Conservation (phyloP, 129 eudicot genomes). For the Escallonia herrerae region DNA sequence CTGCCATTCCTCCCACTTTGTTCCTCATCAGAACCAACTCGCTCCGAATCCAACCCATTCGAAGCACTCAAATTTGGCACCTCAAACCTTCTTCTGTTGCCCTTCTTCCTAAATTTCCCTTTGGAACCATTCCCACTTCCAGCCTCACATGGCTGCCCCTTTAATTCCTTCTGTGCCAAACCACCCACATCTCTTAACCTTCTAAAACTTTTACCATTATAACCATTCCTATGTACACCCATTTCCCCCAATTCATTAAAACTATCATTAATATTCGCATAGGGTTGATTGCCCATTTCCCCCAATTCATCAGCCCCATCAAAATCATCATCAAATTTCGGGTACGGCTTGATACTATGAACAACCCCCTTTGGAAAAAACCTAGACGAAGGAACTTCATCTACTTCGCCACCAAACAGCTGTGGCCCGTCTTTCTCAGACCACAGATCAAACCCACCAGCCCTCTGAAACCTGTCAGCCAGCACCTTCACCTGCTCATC, state of each 20-base stretch:
- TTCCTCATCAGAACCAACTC: constrained; percentile 11
- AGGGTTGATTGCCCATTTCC: neutral
- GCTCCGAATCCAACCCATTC: neutral
- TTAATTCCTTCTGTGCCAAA: no score
- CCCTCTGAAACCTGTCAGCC: constrained; percentile 92
- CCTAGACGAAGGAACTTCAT: constrained; percentile 65
- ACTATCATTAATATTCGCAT: no score
- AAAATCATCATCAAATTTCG: constrained; percentile 20
- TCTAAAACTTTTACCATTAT: neutral
- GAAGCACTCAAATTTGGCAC: constrained; percentile 1
- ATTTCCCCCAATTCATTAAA: neutral
- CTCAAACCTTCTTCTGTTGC: constrained; percentile 15
- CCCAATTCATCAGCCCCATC: neutral
- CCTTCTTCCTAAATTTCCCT: constrained; percentile 18
- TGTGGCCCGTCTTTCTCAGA: constrained; percentile 92
- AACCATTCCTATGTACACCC: neutral
- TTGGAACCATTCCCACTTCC: constrained; percentile 12
- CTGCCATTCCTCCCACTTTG: constrained; percentile 11
- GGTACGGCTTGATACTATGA: constrained; percentile 77
- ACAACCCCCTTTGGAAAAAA: constrained; percentile 97
- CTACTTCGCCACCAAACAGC: constrained; percentile 44
- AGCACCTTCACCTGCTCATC: constrained; percentile 86
- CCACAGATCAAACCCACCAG: constrained; percentile 97
- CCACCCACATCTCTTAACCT: constrained; percentile 1
- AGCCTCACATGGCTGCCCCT: neutral